Percentiles rank a stretch among this genome's conserved stretches.
These are phyloP conservation scores for Penicillium nordicum DNA, from an alignment of 2,329 filamentous ascomycete species.

Conservation along the genomic window DNA sequence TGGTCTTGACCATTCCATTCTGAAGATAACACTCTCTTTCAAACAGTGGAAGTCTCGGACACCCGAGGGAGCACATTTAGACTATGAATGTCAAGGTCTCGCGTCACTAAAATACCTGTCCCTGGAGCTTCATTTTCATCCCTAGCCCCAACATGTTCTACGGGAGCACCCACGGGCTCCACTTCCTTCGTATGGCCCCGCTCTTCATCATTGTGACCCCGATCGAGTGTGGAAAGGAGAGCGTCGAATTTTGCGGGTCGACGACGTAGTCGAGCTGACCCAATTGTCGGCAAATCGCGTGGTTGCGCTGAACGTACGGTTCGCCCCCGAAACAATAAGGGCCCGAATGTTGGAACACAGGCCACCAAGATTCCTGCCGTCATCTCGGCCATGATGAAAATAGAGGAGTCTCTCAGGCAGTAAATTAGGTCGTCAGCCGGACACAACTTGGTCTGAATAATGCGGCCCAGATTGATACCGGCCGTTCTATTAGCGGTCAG, in stretches of 20 bases:
- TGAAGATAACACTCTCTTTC: background rate
- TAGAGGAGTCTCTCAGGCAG: conserved; percentile 10
- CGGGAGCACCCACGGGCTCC: background rate
- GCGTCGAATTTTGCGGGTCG: conserved; percentile 1
- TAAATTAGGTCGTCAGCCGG: conserved; percentile 3
- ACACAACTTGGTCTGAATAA: conserved; percentile 11
- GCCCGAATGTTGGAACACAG: conserved; percentile 13
- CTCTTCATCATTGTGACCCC: background rate
- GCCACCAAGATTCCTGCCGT: conserved; percentile 12
- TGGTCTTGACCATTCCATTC: background rate
- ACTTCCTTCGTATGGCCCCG: background rate
- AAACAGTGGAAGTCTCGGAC: background rate
- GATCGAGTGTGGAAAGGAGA: background rate
- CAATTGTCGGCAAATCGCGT: conserved; percentile 7
- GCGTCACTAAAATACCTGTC: conserved; percentile 1
- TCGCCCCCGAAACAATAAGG: conserved; percentile 13
- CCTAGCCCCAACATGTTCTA: background rate
- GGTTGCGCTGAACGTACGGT: background rate
- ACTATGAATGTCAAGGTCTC: conserved; percentile 2
- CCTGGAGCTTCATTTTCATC: background rate
- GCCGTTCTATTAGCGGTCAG: conserved; percentile 8
- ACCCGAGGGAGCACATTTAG: background rate
- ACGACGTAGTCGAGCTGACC: background rate
- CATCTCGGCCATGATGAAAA: conserved; percentile 14
- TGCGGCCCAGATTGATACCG: conserved; percentile 12